These are phyloP conservation scores for Millerozyma miso DNA, from an alignment of 805 yeast genomes.

Conservation along the genomic window DNA sequence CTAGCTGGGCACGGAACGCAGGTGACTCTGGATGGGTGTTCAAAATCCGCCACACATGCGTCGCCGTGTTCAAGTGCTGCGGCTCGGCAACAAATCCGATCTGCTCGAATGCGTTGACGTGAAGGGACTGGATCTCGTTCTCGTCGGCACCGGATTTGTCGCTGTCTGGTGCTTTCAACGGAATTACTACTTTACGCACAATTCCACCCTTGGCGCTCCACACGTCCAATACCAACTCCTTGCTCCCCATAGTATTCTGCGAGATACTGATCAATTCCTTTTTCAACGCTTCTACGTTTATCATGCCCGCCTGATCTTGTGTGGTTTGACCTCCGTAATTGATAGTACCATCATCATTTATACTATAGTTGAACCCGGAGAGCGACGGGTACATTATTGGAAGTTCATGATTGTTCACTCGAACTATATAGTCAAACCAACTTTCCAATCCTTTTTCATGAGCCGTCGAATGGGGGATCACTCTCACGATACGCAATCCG, in stretches of 20 bases:
- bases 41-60: conserved; percentile 83
- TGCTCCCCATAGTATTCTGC: conserved; percentile 14
- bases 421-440: conserved; percentile 85
- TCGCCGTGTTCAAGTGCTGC: conserved; percentile 69
- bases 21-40: conserved; percentile 72
- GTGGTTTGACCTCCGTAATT: conserved; percentile 31
- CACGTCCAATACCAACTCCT: conserved; percentile 51
- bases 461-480: conserved; percentile 34
- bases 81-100: conserved; percentile 73
- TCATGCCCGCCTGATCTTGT: conserved; percentile 28
- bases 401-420: conserved; percentile 66
- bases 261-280: conserved; percentile 38
- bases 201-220: conserved; percentile 89
- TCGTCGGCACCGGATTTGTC: conserved; percentile 8
- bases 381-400: conserved; percentile 35
- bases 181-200: conserved; percentile 26
- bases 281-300: conserved; percentile 40
- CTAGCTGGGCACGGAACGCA: conserved; percentile 75
- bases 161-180: conserved; percentile 13
- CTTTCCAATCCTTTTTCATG: conserved; percentile 53
- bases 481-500: conserved; percentile 36
- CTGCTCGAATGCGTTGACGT: conserved; percentile 37
- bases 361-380: conserved; percentile 24
- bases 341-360: conserved; percentile 39
- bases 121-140: conserved; percentile 15